Conservation (phyloP, 2,329 filamentous ascomycete genomes). For the Alternaria triticimaculans region DNA sequence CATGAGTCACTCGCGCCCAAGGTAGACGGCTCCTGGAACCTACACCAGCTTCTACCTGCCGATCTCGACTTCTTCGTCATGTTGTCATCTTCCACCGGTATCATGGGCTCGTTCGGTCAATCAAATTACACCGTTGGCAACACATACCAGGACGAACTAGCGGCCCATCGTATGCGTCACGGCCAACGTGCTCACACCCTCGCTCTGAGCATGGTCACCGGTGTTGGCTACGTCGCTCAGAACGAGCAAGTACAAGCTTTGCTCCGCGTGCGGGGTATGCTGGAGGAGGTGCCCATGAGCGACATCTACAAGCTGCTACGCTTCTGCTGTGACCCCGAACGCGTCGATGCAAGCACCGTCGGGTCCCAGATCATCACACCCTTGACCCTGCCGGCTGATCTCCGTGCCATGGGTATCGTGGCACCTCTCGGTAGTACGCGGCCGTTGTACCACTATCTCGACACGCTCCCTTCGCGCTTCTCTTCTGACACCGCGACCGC, state of each 20-base stretch:
- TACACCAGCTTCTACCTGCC: conserved; percentile 25
- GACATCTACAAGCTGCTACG: conserved; percentile 30
- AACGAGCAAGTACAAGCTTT: conserved; percentile 17
- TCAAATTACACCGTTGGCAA: conserved; percentile 35
- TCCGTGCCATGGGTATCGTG: conserved; percentile 18
- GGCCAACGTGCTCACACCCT: conserved; percentile 23
- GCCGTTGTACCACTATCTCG: conserved; percentile 16
- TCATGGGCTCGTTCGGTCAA: conserved; percentile 30
- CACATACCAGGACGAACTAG: conserved; percentile 34
- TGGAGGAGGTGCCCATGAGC: conserved; percentile 19
- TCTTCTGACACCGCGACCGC: not conserved
- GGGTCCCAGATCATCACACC: conserved; percentile 27
- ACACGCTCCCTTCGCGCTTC: conserved; percentile 13
- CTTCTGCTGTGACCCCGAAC: conserved; percentile 21
- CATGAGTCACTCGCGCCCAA: conserved; percentile 30
- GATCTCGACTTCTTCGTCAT: conserved; percentile 36
- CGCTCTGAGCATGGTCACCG: conserved; percentile 24
- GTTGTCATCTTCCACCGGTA: conserved; percentile 26
- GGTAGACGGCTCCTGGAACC: conserved; percentile 42
- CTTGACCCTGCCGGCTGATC: conserved; percentile 21
- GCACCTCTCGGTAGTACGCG: conserved; percentile 25
- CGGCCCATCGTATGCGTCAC: conserved; percentile 22
- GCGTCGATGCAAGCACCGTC: not conserved
- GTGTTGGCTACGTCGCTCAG: conserved; percentile 23
- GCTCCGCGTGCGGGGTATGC: conserved; percentile 10